Evolutionary conservation across 768 basidiomycete species (phyloP).

Genomic region (Mycena alexandri): DNA sequence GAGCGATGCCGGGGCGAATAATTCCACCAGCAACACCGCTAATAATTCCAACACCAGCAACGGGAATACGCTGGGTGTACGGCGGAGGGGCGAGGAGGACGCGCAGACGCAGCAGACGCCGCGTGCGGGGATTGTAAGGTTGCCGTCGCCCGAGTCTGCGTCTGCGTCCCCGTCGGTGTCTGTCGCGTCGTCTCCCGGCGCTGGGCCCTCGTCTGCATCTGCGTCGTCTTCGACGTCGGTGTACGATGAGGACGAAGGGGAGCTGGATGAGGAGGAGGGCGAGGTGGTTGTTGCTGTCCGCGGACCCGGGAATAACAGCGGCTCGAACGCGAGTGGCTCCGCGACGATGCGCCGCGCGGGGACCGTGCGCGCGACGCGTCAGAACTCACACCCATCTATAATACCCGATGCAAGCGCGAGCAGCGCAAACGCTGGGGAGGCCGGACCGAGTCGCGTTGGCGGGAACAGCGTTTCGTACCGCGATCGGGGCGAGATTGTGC

Average conservation of each 20-base stretch:
- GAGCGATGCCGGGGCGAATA: conserved; percentile 25
- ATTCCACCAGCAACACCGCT: too few species aligned
- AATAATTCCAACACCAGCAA: neutral
- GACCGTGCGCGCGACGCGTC: conserved; percentile 28
- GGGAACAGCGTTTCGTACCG: conserved; percentile 35
- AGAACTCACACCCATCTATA: neutral
- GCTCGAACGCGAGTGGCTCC: conserved; percentile 9
- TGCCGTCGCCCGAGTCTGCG: conserved; percentile 28
- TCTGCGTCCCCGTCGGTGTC: conserved; percentile 22
- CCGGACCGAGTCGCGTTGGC: neutral
- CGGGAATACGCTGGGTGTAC: neutral
- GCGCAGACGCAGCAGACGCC: conserved; percentile 38
- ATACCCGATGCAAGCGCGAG: conserved; percentile 5
- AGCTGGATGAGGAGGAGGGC: conserved; percentile 35
- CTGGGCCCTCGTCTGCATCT: conserved; percentile 27
- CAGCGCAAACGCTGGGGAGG: conserved; percentile 6
- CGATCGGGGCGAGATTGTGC: conserved; percentile 41
- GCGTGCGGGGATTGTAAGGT: conserved; percentile 33
- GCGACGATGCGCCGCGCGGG: conserved; percentile 35
- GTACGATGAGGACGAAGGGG: conserved; percentile 29
- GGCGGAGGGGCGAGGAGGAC: conserved; percentile 30
- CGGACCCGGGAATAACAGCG: conserved; percentile 10
- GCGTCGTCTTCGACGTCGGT: conserved; percentile 23
- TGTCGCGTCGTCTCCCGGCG: conserved; percentile 28
- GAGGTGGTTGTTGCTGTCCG: conserved; percentile 38